These are phyloP conservation scores for Pholiota conissans DNA, from an alignment of 768 basidiomycete genomes.

Conservation along the genomic window DNA sequence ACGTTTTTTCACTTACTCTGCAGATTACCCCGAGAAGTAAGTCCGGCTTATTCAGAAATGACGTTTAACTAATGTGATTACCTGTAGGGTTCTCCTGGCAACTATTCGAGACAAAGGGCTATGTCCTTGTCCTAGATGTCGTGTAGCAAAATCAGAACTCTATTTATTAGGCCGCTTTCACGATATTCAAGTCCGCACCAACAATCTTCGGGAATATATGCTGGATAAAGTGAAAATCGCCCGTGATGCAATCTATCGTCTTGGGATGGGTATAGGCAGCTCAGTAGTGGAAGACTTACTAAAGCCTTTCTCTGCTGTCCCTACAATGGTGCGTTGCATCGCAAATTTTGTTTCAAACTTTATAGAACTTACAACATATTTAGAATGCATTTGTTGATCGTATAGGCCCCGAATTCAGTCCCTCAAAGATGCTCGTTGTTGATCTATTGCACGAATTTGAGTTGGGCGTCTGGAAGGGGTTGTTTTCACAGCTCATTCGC, in stretches of 20 bases:
- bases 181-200: neutral
- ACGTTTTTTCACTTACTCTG: conserved; percentile 32
- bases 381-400: neutral
- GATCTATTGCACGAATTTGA: neutral
- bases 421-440: neutral
- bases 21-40: conserved; percentile 44
- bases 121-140: conserved; percentile 36
- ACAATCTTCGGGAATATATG: neutral
- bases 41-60: conserved; percentile 3
- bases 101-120: conserved; percentile 33
- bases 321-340: neutral
- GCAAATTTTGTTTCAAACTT: neutral
- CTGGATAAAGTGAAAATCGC: neutral
- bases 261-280: neutral
- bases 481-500: neutral
- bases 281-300: neutral
- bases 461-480: neutral
- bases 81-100: conserved; percentile 25
- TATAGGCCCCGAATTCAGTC: neutral
- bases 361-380: too few relatives aligned
- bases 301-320: neutral
- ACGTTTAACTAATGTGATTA: neutral
- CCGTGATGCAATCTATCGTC: neutral
- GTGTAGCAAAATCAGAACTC: conserved; percentile 25
- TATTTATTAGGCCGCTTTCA: neutral